These are phyloP conservation scores for Casuarina equisetifolia DNA, from an alignment of 306 rosid species.

Conservation along the genomic window DNA sequence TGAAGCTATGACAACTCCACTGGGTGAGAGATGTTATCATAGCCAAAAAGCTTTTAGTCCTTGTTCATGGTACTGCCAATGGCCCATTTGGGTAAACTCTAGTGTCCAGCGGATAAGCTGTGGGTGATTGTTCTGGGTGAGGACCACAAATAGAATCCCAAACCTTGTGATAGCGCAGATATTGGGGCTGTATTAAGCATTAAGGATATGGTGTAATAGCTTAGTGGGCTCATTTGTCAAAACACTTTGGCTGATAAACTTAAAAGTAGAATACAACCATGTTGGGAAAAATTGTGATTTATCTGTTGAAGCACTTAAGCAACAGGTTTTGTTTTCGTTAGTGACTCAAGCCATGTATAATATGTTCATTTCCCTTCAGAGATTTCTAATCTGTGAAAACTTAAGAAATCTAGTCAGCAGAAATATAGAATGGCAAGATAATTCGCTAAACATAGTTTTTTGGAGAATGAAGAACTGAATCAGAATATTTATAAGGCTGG, in stretches of 20 bases:
- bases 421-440: not conserved
- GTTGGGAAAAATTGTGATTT: not conserved
- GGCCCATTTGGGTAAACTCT: not conserved
- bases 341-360: not conserved
- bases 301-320: not conserved
- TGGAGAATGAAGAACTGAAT: not conserved
- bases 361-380: not conserved
- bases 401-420: not conserved
- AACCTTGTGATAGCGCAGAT: too few species aligned
- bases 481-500: not conserved
- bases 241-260: too few species aligned
- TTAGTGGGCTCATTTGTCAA: too few species aligned
- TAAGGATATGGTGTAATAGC: too few species aligned
- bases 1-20: not conserved
- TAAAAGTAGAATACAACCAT: not conserved
- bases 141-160: not conserved
- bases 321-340: not conserved
- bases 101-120: not conserved
- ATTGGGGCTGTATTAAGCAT: too few species aligned
- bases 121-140: not conserved
- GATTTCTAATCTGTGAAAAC: not conserved
- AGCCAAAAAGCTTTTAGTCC: not conserved
- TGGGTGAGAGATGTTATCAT: not conserved
- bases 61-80: not conserved
- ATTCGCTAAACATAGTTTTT: not conserved